Conservation (phyloP, 768 basidiomycete species). For the Rhodotorula kratochvilovae region DNA sequence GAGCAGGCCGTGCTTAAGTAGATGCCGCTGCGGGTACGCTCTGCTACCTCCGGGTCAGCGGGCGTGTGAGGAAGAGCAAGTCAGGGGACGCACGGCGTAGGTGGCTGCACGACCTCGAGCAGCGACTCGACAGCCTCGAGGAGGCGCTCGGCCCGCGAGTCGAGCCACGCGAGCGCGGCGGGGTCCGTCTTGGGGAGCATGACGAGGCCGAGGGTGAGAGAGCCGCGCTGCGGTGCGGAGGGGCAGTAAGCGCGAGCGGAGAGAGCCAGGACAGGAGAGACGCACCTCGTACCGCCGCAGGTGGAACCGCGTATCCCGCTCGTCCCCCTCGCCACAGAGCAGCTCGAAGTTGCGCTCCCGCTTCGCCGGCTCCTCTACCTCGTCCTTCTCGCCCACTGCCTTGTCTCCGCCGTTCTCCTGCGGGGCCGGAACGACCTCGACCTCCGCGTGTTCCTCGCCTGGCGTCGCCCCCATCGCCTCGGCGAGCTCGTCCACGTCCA, state of each 20-base stretch:
- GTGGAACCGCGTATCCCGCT: background rate
- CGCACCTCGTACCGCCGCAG: conserved; percentile 12
- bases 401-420: background rate
- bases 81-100: background rate
- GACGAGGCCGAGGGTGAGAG: conserved; percentile 10
- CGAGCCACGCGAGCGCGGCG: background rate
- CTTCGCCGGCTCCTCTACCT: background rate
- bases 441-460: no score
- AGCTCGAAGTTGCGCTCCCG: background rate
- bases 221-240: conserved; percentile 1
- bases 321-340: background rate
- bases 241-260: background rate
- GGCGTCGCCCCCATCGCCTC: conserved; percentile 12
- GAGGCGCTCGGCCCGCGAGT: conserved; percentile 5
- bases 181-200: background rate
- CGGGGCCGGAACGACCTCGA: background rate
- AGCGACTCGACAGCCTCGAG: conserved; percentile 25
- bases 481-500: conserved; percentile 5
- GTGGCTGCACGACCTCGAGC: background rate
- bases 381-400: background rate
- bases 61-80: background rate
- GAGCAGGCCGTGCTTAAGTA: conserved; percentile 3
- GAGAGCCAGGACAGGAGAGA: background rate
- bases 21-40: conserved; percentile 8
- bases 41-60: background rate